Percentiles rank a stretch among this genome's conserved stretches.
These are phyloP conservation scores for Vigna trinervia DNA, from an alignment of 306 rosid genomes.

Conservation along the genomic window DNA sequence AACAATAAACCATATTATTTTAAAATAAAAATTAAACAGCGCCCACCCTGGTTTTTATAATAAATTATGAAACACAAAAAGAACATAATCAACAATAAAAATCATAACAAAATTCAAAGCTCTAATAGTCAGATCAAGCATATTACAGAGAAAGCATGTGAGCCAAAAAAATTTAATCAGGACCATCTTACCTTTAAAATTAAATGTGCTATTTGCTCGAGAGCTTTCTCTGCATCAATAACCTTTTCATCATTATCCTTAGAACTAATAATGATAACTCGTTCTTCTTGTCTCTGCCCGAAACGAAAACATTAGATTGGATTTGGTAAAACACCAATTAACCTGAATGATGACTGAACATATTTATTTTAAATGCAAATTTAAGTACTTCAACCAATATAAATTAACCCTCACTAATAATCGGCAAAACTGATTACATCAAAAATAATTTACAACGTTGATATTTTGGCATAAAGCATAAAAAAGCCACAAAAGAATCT, in stretches of 20 bases:
- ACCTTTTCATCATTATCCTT: constrained; percentile 68
- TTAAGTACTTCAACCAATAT: constrained; percentile 28
- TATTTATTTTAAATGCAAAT: constrained; percentile 13
- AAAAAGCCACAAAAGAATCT: too few species aligned
- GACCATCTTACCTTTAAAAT: constrained; percentile 71
- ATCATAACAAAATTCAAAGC: constrained; percentile 29
- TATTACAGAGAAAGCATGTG: constrained; percentile 4
- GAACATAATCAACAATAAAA: constrained; percentile 6
- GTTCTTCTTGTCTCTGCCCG: constrained; percentile 89
- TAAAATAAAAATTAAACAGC: constrained; percentile 24
- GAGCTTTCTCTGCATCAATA: constrained; percentile 89
- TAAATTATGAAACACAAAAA: constrained; percentile 18
- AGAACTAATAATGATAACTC: constrained; percentile 91
- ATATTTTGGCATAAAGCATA: too few species aligned
- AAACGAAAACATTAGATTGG: constrained; percentile 38
- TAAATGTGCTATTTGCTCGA: constrained; percentile 73
- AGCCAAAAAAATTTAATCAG: constrained; percentile 17
- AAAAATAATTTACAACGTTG: too few species aligned
- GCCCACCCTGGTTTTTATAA: neutral
- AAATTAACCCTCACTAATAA: neutral
- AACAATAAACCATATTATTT: constrained; percentile 11
- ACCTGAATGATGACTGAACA: constrained; percentile 12
- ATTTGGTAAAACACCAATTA: constrained; percentile 26
- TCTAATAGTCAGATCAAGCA: neutral
- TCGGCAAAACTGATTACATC: constrained; percentile 12